Base-by-base conservation (phyloP, 2,329 filamentous ascomycete genomes). In the Monosporascus sp. region DNA sequence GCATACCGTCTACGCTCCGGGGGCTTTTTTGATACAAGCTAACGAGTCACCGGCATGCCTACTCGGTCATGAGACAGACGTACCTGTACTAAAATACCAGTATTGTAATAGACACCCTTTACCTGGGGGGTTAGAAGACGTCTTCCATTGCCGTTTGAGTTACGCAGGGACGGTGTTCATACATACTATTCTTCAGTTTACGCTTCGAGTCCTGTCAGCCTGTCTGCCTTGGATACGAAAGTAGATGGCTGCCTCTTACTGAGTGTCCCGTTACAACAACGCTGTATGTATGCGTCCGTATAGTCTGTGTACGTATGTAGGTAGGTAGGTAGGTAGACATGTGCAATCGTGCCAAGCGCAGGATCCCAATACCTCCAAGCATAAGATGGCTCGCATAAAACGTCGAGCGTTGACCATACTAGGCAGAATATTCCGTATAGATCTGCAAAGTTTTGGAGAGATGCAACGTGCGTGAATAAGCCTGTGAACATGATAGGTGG, bases 401-500 rank as follows among this genome's bases (percentile, higher is more conserved):
- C 47, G 41, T 47, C 48, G 44, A 47, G 36, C 48, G 56, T 51
- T 51, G 27, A 54, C 47, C 50, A 51, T 25, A 46, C 18, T 27
- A 15, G 42, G 42, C 8, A 24, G 25, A n/a, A 24, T 46, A 25
- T 7, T n/a, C n/a, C 42, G 24, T 46, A 46, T 46, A 8, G 24
- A 46, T 18, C 51, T 49, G 48, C 52, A 39, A 53, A 48, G 54
- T 55, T 55, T 44, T 47, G 51, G 52, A 54, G 47, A 51, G 57
- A 51, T 54, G 51, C 51, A 59, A 57, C 55, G 53, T 50, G 56
- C 53, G 60, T 64, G 62, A 60, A 60, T 57, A 57, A 60, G 54
- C 60, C 53, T 53, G 50, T 54, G 37, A 31, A 45, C 53, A 50
- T 66, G 61, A 66, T 66, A 64, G 63, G 63, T 56, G 56, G 60